phyloP scores from a whole-genome alignment of 495 filamentous ascomycete genomes.

The Cercophora scortea region DNA sequence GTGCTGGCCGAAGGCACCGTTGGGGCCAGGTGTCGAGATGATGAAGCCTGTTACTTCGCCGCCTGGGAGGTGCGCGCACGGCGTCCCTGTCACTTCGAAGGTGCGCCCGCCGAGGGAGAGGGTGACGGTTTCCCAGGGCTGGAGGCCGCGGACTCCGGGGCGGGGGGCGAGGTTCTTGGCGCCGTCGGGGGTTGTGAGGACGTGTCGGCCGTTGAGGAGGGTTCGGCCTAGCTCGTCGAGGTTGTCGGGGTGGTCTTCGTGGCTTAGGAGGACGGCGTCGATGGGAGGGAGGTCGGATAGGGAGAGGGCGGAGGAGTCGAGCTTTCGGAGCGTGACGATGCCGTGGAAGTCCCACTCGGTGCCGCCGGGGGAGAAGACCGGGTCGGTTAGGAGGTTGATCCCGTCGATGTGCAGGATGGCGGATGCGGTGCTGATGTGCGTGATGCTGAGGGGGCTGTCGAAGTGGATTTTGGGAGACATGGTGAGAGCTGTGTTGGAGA shows the following conservation, averaged over 20 bases:
- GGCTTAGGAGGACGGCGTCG: conserved; percentile 45
- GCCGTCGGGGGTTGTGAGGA: conserved; percentile 45
- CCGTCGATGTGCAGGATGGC: conserved; percentile 41
- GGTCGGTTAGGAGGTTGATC: conserved; percentile 45
- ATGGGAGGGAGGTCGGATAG: conserved; percentile 38
- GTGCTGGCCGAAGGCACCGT: conserved; percentile 27
- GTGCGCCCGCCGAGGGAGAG: conserved; percentile 24
- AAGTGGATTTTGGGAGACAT: not conserved
- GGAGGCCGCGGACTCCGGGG: conserved; percentile 34
- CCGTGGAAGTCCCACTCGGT: conserved; percentile 26
- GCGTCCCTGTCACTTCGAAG: conserved; percentile 43
- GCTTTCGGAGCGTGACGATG: conserved; percentile 20
- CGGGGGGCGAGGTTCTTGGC: conserved; percentile 34
- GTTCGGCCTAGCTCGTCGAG: conserved; percentile 33
- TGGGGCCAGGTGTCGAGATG: conserved; percentile 15
- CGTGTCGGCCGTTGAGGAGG: conserved; percentile 40
- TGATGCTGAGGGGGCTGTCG: conserved; percentile 21
- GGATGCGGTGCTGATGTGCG: conserved; percentile 45
- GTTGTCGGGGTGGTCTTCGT: conserved; percentile 51
- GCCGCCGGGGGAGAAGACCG: conserved; percentile 42
- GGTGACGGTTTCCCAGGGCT: conserved; percentile 15
- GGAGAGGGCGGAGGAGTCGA: conserved; percentile 26
- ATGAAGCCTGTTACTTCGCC: conserved; percentile 45
- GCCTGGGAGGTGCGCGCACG: conserved; percentile 37
- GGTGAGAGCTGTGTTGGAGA: not conserved